phyloP scores from a whole-genome alignment of 768 basidiomycete genomes.

The Floccularia luteovirens region DNA sequence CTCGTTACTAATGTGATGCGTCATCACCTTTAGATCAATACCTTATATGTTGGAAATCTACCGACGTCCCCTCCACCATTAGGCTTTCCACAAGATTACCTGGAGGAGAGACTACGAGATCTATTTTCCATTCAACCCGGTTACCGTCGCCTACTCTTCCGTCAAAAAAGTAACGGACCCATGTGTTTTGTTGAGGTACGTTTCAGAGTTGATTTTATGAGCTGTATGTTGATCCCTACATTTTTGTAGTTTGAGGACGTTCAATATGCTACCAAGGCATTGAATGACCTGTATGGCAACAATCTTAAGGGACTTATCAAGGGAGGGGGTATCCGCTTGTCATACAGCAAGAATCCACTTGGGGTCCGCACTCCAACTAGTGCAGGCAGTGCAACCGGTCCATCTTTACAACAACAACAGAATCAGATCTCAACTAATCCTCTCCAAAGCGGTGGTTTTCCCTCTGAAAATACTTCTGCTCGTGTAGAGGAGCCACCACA shows the following conservation, averaged over 20 bases:
- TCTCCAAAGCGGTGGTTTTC: not conserved
- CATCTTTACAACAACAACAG: slow-evolving; percentile 28
- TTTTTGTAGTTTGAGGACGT: slow-evolving; percentile 82
- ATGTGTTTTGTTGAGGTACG: slow-evolving; percentile 98
- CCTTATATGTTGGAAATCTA: slow-evolving; percentile 97
- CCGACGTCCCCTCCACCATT: slow-evolving; percentile 71
- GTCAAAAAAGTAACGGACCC: slow-evolving; percentile 95
- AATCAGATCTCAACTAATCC: slow-evolving; percentile 3
- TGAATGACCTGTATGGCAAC: slow-evolving; percentile 86
- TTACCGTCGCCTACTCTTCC: slow-evolving; percentile 87
- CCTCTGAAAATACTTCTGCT: not conserved
- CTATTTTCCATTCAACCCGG: slow-evolving; percentile 77
- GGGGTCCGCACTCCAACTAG: slow-evolving; percentile 81
- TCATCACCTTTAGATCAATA: slow-evolving; percentile 63
- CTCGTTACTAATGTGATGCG: not conserved
- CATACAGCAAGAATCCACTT: slow-evolving; percentile 98
- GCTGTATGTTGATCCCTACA: slow-evolving; percentile 7
- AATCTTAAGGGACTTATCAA: slow-evolving; percentile 90
- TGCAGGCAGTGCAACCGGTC: slow-evolving; percentile 27
- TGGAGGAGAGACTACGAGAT: slow-evolving; percentile 82
- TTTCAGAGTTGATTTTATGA: not conserved
- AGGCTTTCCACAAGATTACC: slow-evolving; percentile 68
- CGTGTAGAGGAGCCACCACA: slow-evolving; percentile 17
- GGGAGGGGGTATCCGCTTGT: slow-evolving; percentile 91
- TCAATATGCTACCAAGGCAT: slow-evolving; percentile 72